Evolutionary conservation across 768 basidiomycete species (phyloP).

Genomic region (Gautieria morchelliformis): DNA sequence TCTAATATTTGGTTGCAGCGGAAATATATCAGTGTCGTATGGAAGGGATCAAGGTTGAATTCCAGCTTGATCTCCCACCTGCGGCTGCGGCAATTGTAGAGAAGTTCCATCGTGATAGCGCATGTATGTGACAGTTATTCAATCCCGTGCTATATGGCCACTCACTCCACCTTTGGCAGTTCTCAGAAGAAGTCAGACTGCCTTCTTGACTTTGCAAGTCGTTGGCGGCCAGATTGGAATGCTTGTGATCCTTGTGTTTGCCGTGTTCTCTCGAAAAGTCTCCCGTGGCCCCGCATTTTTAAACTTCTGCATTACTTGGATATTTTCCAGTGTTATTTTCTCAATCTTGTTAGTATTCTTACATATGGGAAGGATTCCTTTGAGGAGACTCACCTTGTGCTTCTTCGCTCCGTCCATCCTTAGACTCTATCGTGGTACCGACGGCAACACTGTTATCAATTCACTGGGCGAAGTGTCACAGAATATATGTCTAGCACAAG

Average conservation of each 20-base stretch:
- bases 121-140: neutral
- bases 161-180: neutral
- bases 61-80: neutral
- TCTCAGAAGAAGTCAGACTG: slow-evolving; percentile 10
- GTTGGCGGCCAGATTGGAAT: slow-evolving; percentile 44
- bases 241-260: slow-evolving; percentile 38
- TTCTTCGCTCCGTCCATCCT: slow-evolving; percentile 4
- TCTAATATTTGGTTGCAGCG: neutral
- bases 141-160: neutral
- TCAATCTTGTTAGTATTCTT: slow-evolving; percentile 31
- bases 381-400: neutral
- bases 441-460: slow-evolving; percentile 14
- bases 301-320: slow-evolving; percentile 51
- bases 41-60: neutral
- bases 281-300: slow-evolving; percentile 42
- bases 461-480: slow-evolving; percentile 18
- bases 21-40: neutral
- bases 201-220: slow-evolving; percentile 39
- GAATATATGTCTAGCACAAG: slow-evolving; percentile 38
- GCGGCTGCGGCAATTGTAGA: neutral
- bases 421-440: slow-evolving; percentile 11
- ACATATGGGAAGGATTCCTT: neutral
- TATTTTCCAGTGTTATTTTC: slow-evolving; percentile 43
- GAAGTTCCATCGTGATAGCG: neutral
- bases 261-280: slow-evolving; percentile 31